These are phyloP conservation scores for Claviceps quebecensis DNA, from an alignment of 2,329 filamentous ascomycete genomes.

Conservation along the genomic window DNA sequence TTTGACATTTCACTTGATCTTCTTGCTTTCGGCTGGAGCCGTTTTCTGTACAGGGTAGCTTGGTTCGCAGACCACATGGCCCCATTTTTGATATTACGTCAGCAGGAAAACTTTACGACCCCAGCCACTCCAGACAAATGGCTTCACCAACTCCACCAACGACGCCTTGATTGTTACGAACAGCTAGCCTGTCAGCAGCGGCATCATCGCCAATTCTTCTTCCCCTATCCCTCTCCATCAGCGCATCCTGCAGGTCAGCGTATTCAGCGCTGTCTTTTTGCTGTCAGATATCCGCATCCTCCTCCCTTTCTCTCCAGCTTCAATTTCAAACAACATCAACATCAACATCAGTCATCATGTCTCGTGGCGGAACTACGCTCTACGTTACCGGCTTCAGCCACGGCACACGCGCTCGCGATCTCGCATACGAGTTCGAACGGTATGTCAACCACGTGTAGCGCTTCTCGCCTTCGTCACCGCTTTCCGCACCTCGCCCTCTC, in stretches of 20 bases:
- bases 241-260: conserved; percentile 1
- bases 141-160: conserved; percentile 4
- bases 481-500: conserved; percentile 23
- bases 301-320: conserved; percentile 2
- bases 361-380: conserved; percentile 83
- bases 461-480: conserved; percentile 24
- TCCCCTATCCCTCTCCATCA: background rate
- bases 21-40: background rate
- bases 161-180: conserved; percentile 1
- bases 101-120: conserved; percentile 11
- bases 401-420: conserved; percentile 94
- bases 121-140: conserved; percentile 1
- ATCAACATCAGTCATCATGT: conserved; percentile 48
- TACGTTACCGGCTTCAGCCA: conserved; percentile 99
- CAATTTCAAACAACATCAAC: conserved; percentile 2
- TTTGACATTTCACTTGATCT: background rate
- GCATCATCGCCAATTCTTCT: conserved; percentile 3
- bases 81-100: conserved; percentile 6
- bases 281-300: conserved; percentile 2
- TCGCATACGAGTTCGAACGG: conserved; percentile 99
- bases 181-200: conserved; percentile 3
- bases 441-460: conserved; percentile 55
- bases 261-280: conserved; percentile 1
- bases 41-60: background rate
- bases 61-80: background rate